Evolutionary conservation across 2,329 filamentous ascomycete species (phyloP).

Genomic region (Ophiocordyceps polyrhachis-furcata): DNA sequence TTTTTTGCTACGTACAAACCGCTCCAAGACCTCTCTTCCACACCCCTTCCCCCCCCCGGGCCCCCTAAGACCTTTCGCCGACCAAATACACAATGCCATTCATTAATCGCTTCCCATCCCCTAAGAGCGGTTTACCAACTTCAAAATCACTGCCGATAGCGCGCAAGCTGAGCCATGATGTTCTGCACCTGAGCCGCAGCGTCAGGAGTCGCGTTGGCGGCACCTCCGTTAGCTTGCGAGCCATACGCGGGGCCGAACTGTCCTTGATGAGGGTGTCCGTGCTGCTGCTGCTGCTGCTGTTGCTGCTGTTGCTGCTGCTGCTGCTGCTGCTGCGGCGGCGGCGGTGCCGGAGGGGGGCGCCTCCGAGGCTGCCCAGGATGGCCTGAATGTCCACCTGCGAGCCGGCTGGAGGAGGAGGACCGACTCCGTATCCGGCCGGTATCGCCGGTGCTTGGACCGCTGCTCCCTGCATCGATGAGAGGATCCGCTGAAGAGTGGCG

Average conservation of each 20-base stretch:
- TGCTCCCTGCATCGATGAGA: conserved; percentile 33
- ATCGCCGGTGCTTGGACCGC: conserved; percentile 5
- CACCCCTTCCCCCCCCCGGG: background rate
- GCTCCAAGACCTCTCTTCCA: no score
- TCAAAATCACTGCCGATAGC: conserved; percentile 41
- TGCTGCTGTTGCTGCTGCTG: conserved; percentile 4
- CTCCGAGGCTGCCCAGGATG: conserved; percentile 22
- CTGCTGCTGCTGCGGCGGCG: background rate
- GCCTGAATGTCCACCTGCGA: conserved; percentile 26
- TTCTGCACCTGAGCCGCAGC: conserved; percentile 43
- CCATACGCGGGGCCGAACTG: conserved; percentile 14
- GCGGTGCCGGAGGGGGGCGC: no score
- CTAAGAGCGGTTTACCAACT: no score
- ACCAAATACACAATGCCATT: background rate
- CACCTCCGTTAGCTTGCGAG: conserved; percentile 10
- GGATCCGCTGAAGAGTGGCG: conserved; percentile 48
- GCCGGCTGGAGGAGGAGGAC: conserved; percentile 7
- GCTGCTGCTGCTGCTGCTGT: conserved; percentile 5
- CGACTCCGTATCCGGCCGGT: conserved; percentile 3
- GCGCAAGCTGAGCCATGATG: conserved; percentile 55
- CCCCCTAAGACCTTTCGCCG: background rate
- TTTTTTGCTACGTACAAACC: background rate
- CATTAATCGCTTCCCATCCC: background rate
- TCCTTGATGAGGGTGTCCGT: conserved; percentile 6
- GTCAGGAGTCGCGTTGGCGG: conserved; percentile 8